These are phyloP conservation scores for Aurifilum marmelostoma DNA, from an alignment of 2,329 filamentous ascomycete species.

Conservation along the genomic window DNA sequence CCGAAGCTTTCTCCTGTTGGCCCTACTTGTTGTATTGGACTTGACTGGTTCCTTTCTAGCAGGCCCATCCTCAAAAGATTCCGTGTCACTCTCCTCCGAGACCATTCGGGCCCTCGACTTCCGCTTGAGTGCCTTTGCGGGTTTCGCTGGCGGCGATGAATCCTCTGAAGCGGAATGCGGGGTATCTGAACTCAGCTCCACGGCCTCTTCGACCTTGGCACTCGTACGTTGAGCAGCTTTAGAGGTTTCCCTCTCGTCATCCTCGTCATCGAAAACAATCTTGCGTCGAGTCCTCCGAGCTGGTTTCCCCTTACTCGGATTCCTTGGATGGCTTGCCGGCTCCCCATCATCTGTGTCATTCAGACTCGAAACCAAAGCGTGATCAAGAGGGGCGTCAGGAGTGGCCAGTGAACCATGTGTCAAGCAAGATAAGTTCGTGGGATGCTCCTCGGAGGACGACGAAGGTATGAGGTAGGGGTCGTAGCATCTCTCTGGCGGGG, in stretches of 20 bases:
- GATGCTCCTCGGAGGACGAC: constrained; percentile 13
- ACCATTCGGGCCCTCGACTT: constrained; percentile 1
- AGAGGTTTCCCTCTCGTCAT: not conserved
- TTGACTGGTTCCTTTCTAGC: not conserved
- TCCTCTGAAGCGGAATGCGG: not conserved
- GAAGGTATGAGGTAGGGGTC: constrained; percentile 21
- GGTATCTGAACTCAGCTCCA: not conserved
- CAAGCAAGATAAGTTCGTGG: not conserved
- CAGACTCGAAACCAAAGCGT: too few species aligned
- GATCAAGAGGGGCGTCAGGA: not conserved
- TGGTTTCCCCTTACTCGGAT: not conserved
- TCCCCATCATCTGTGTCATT: not conserved
- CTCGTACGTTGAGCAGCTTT: not conserved
- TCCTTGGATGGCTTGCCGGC: not conserved
- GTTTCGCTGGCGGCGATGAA: constrained; percentile 8
- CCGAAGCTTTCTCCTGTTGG: constrained; percentile 9
- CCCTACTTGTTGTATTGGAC: not conserved
- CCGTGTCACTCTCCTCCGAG: not conserved
- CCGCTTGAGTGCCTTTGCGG: not conserved
- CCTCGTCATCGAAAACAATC: constrained; percentile 21
- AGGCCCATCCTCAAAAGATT: not conserved
- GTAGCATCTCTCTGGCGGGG: not conserved
- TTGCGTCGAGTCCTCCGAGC: constrained; percentile 9
- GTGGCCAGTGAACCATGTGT: not conserved
- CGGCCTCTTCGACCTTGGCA: not conserved